Evolutionary conservation across 192 early-diverging fungal genomes (phyloP), one percentile per base, ranked within the genome.

Genomic region (Radiomyces spectabilis): DNA sequence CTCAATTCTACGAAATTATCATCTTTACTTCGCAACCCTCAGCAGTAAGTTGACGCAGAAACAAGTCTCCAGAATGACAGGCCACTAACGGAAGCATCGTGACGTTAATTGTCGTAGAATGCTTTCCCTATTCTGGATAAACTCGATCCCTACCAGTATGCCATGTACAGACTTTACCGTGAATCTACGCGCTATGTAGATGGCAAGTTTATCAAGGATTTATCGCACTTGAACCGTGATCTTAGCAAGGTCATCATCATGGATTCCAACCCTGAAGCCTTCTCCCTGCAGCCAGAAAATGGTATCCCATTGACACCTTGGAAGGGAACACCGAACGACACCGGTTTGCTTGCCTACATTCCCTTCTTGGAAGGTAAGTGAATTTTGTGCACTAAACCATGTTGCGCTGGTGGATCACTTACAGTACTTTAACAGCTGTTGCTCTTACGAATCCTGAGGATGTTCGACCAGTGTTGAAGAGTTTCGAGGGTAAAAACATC

Each of bases 181-280:
- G 97, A 98, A 65, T 82, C 87, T 34, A 95, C 91, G 58, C 82
- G 81, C 52, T 88, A 93, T 53, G 76, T 87, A 22, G 85, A 95
- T 53, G 88, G 89, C 33, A 81, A 86, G 55, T 73, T 85, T 69
- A 82, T 91, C 69, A 90, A 88, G 68, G 97, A 99, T 72, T 52
- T 99, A 55, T 81, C 80, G 21, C 84, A 88, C 45, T 76, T 96
- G 55, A 99, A 99, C 77, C 86, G 97, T 53, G 95, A 99, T 73
- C 69, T 93, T 51, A 75, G 80, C 55, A 94, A 91, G 71, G 88
- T 93, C 22, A 90, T 99, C 51, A 83, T 95, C 51, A 82, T 99
- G 62, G 97, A 99, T 65, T 87, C 83, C 10, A 85, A 92, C 64
- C 84, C 88, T 4, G 82, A 88, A 35, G 78, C 85, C n/a, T 89